These are phyloP conservation scores for Trametes maxima DNA, from an alignment of 768 basidiomycete genomes.

Conservation along the genomic window DNA sequence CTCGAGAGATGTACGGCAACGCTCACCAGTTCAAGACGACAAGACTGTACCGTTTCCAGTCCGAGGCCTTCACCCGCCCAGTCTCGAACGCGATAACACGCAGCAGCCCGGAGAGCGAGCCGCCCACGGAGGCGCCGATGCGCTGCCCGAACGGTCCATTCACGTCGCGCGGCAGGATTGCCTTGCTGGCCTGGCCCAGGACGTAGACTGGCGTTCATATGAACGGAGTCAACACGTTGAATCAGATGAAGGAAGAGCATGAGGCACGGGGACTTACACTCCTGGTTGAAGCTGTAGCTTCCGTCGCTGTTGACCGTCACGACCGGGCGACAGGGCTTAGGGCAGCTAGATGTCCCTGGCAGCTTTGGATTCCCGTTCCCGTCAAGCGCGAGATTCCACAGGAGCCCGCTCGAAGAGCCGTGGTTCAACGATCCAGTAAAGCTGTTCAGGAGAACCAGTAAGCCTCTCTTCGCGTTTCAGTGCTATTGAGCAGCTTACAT, in stretches of 20 bases:
- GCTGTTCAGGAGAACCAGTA: slow-evolving; percentile 12
- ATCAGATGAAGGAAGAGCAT: neutral
- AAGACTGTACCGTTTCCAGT: slow-evolving; percentile 67
- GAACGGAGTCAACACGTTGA: neutral
- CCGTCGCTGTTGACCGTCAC: slow-evolving; percentile 68
- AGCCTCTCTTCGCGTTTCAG: neutral
- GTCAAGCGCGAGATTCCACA: slow-evolving; percentile 79
- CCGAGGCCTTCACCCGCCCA: slow-evolving; percentile 48
- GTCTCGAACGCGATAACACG: slow-evolving; percentile 68
- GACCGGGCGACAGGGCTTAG: slow-evolving; percentile 65
- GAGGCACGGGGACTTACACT: slow-evolving; percentile 47
- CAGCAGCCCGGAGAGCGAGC: slow-evolving; percentile 56
- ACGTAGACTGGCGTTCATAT: slow-evolving; percentile 50
- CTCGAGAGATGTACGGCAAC: neutral
- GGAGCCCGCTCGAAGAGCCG: slow-evolving; percentile 51
- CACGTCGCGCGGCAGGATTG: slow-evolving; percentile 65
- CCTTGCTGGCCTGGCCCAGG: slow-evolving; percentile 77
- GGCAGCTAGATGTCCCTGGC: slow-evolving; percentile 66
- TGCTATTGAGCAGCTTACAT: slow-evolving; percentile 42
- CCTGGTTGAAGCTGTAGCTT: slow-evolving; percentile 67
- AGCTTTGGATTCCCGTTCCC: slow-evolving; percentile 61
- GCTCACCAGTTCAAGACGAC: slow-evolving; percentile 69
- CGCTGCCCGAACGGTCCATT: slow-evolving; percentile 72
- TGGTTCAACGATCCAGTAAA: slow-evolving; percentile 47
- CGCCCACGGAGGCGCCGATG: slow-evolving; percentile 66